These are phyloP conservation scores for Brettanomyces bruxellensis DNA, from an alignment of 805 yeast species.

Conservation along the genomic window DNA sequence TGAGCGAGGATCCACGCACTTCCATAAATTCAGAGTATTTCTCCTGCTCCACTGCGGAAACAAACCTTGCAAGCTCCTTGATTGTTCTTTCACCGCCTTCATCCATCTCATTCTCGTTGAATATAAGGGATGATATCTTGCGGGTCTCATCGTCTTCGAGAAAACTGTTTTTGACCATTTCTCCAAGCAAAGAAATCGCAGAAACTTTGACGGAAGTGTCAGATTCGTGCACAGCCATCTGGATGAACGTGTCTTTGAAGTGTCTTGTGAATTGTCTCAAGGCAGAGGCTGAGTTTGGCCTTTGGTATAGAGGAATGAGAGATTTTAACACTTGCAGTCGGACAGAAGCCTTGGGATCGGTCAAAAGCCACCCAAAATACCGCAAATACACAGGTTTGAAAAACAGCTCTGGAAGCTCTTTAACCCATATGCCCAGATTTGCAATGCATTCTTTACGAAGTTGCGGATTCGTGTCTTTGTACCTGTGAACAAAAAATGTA, in stretches of 20 bases:
- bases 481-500: slow-evolving; percentile 63
- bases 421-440: slow-evolving; percentile 63
- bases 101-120: slow-evolving; percentile 22
- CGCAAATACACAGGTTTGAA: slow-evolving; percentile 62
- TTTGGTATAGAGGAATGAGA: slow-evolving; percentile 39
- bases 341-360: slow-evolving; percentile 57
- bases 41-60: slow-evolving; percentile 35
- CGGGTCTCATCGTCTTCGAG: slow-evolving; percentile 47
- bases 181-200: slow-evolving; percentile 44
- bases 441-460: slow-evolving; percentile 65
- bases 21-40: slow-evolving; percentile 29
- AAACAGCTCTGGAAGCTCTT: slow-evolving; percentile 59
- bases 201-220: slow-evolving; percentile 46
- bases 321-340: slow-evolving; percentile 56
- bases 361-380: slow-evolving; percentile 76
- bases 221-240: slow-evolving; percentile 48
- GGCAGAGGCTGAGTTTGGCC: slow-evolving; percentile 42
- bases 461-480: slow-evolving; percentile 66
- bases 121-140: slow-evolving; percentile 13
- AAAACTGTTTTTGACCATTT: slow-evolving; percentile 51
- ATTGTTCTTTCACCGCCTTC: slow-evolving; percentile 21
- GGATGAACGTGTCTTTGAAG: slow-evolving; percentile 55
- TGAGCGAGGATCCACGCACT: slow-evolving; percentile 24
- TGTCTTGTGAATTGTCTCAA: slow-evolving; percentile 73
- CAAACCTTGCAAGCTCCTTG: slow-evolving; percentile 47